Evolutionary conservation across 805 yeast species (phyloP).

Genomic region (Kodamaea jinghongensis): DNA sequence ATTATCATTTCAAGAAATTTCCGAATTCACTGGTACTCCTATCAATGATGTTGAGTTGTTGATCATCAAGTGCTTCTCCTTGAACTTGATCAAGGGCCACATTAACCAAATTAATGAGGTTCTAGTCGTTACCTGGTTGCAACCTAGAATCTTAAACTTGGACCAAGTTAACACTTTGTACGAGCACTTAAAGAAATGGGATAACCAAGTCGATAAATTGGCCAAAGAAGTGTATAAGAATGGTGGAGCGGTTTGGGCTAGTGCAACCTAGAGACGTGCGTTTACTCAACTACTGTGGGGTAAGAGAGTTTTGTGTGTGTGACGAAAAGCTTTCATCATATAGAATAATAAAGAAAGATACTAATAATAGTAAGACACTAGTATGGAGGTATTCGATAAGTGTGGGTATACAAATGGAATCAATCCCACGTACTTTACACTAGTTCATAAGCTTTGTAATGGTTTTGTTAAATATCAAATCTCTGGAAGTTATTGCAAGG

Average conservation of each 20-base stretch:
- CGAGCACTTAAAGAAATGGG: conserved; percentile 75
- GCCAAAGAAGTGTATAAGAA: conserved; percentile 37
- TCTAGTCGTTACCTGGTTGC: conserved; percentile 88
- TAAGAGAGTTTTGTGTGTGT: too few relatives aligned
- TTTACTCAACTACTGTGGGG: too few relatives aligned
- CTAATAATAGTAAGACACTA: too few relatives aligned
- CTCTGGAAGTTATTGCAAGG: too few relatives aligned
- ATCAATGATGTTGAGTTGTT: conserved; percentile 82
- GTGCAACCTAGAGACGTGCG: conserved; percentile 2
- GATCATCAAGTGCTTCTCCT: conserved; percentile 85
- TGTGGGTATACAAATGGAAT: too few relatives aligned
- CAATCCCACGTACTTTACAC: too few relatives aligned
- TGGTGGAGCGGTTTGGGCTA: conserved; percentile 45
- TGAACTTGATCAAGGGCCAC: conserved; percentile 81
- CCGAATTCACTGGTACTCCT: conserved; percentile 61
- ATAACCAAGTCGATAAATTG: conserved; percentile 63
- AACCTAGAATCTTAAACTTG: conserved; percentile 86
- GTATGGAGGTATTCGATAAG: too few relatives aligned
- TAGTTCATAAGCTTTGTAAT: too few relatives aligned
- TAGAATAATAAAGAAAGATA: too few relatives aligned
- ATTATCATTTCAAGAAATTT: conserved; percentile 69
- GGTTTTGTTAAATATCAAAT: too few relatives aligned
- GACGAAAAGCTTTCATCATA: too few relatives aligned
- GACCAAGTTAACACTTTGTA: conserved; percentile 78
- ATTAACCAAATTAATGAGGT: conserved; percentile 83